These are phyloP conservation scores for Cytospora chrysosperma DNA, from an alignment of 2,329 filamentous ascomycete species.

Conservation along the genomic window DNA sequence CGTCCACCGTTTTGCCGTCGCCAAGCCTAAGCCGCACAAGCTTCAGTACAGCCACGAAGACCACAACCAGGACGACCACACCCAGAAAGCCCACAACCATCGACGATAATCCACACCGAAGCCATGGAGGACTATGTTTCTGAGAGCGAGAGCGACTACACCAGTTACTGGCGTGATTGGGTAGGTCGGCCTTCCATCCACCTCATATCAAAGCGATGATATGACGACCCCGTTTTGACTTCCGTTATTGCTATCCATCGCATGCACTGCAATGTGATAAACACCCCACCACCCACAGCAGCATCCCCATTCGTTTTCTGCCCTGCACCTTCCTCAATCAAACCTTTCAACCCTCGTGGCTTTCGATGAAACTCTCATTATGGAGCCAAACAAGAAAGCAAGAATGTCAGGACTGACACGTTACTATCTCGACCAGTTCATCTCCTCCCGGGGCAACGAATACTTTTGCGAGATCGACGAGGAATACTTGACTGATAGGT, in stretches of 20 bases:
- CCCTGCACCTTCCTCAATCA: background rate
- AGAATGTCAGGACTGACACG: slow-evolving; percentile 13
- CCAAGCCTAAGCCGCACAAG: slow-evolving; percentile 1
- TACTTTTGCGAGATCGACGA: slow-evolving; percentile 99
- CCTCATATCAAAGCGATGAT: background rate
- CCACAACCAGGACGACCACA: background rate
- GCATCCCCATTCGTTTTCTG: background rate
- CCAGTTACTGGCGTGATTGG: slow-evolving; percentile 99
- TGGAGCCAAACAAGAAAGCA: slow-evolving; percentile 10
- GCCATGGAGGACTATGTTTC: slow-evolving; percentile 96
- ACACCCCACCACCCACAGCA: slow-evolving; percentile 3
- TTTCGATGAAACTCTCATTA: background rate
- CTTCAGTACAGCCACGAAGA: slow-evolving; percentile 5
- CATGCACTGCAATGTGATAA: slow-evolving; percentile 1
- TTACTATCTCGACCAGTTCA: slow-evolving; percentile 66
- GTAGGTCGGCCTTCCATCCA: slow-evolving; percentile 56
- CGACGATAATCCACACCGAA: background rate
- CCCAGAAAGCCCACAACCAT: background rate
- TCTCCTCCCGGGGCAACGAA: slow-evolving; percentile 94
- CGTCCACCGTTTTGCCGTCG: slow-evolving; percentile 4
- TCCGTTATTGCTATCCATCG: slow-evolving; percentile 4
- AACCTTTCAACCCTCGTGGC: background rate
- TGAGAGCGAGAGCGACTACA: slow-evolving; percentile 98
- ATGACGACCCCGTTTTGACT: slow-evolving; percentile 1
- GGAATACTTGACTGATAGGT: slow-evolving; percentile 95